These are phyloP conservation scores for Arthroderma sp. DNA, from an alignment of 2,329 filamentous ascomycete genomes.

Conservation along the genomic window DNA sequence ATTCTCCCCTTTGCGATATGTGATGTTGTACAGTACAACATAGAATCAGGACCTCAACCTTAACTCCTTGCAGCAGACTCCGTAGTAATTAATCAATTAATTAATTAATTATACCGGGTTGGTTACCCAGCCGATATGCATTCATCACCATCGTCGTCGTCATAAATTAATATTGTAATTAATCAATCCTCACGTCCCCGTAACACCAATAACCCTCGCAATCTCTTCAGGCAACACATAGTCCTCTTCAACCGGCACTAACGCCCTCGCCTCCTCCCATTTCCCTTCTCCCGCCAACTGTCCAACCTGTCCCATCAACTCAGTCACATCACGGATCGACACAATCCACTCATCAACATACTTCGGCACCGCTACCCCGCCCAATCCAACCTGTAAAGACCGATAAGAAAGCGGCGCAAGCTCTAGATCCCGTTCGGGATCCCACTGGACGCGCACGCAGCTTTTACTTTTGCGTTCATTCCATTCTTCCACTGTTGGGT, in stretches of 20 bases:
- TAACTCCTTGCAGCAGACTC: too few relatives aligned
- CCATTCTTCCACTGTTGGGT: conserved; percentile 13
- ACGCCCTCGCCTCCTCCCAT: conserved; percentile 19
- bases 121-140: too few relatives aligned
- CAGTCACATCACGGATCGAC: conserved; percentile 47
- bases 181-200: too few relatives aligned
- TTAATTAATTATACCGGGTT: too few relatives aligned
- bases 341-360: conserved; percentile 43
- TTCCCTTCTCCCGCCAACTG: conserved; percentile 30
- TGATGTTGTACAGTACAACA: too few relatives aligned
- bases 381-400: conserved; percentile 51
- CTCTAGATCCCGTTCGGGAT: conserved; percentile 42
- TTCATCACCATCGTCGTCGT: neutral
- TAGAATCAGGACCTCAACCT: too few relatives aligned
- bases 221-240: conserved; percentile 8
- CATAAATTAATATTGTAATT: neutral
- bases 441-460: conserved; percentile 49
- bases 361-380: conserved; percentile 29
- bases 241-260: conserved; percentile 8
- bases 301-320: conserved; percentile 38
- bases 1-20: too few relatives aligned
- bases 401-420: conserved; percentile 37
- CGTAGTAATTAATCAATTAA: too few relatives aligned
- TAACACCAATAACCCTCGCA: conserved; percentile 7
- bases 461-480: conserved; percentile 11